Evolutionary conservation across 495 filamentous ascomycete genomes (phyloP), one percentile per base, ranked within the genome.

Genomic region (Xylaria grammica): DNA sequence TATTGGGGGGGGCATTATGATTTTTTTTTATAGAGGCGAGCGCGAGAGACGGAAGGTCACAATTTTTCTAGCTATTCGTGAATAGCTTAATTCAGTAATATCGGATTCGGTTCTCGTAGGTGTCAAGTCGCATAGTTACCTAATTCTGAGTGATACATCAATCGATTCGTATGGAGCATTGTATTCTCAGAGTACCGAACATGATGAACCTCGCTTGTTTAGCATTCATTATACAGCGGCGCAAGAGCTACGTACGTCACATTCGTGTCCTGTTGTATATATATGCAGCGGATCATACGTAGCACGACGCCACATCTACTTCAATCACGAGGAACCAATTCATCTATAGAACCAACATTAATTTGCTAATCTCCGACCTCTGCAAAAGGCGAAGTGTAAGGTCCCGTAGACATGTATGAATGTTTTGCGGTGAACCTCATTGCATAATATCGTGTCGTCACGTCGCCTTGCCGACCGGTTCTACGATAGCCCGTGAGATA

Each of bases 381-480:
- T n/a, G n/a, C n/a, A n/a, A n/a, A n/a, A n/a, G n/a, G n/a, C n/a
- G n/a, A n/a, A n/a, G n/a, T n/a, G n/a, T n/a, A n/a, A n/a, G n/a
- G n/a, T n/a, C n/a, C n/a, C n/a, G n/a, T n/a, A 56, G 0, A 24
- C 20, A 54, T 26, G 9, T 15, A 32, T 38, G 9, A 19, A 2
- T 30, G 11, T 6, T 58, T 58, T 34, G 26, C n/a, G 2, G 22
- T 22, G 6, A 26, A 36, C 24, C 11, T 19, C 19, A 45, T 19
- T 26, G 38, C 20, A 55, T 32, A 36, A 45, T 58, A 45, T 45
- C 24, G 27, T n/a, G n/a, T n/a, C n/a, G n/a, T n/a, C n/a, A n/a
- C n/a, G n/a, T n/a, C n/a, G n/a, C n/a, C n/a, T n/a, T n/a, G n/a
- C n/a, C n/a, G n/a, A n/a, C n/a, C n/a, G n/a, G n/a, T n/a, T n/a